Percentiles rank a stretch among this genome's conserved stretches.
Conservation (phyloP, 352 stramenopile genomes). For the Globisporangium paroecandrum region DNA sequence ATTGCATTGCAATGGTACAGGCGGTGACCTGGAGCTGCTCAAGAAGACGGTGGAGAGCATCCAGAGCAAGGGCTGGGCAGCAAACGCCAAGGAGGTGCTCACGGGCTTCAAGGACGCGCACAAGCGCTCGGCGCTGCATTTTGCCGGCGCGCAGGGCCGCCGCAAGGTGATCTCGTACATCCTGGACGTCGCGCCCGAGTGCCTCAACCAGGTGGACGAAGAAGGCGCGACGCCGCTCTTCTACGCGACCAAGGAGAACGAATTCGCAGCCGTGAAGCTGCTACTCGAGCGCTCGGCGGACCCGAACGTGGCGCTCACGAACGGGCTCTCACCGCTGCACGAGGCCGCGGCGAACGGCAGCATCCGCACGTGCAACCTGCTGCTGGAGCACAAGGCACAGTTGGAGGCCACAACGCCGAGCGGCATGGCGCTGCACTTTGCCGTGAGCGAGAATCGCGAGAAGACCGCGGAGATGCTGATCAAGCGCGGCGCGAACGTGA, state of each 20-base stretch:
- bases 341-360: conserved; percentile 69
- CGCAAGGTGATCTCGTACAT: conserved; percentile 76
- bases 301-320: conserved; percentile 48
- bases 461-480: conserved; percentile 72
- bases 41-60: conserved; percentile 61
- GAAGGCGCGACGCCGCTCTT: conserved; percentile 67
- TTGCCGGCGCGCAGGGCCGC: conserved; percentile 70
- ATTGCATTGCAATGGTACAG: conserved; percentile 24
- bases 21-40: conserved; percentile 67
- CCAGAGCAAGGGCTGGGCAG: conserved; percentile 55
- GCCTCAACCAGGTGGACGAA: conserved; percentile 62
- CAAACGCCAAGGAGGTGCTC: conserved; percentile 49
- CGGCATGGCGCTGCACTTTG: conserved; percentile 75
- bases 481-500: conserved; percentile 51
- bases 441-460: conserved; percentile 76
- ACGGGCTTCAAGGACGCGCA: conserved; percentile 80
- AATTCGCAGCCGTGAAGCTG: conserved; percentile 64
- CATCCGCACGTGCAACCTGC: conserved; percentile 51
- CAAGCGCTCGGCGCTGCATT: conserved; percentile 78
- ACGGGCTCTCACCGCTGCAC: conserved; percentile 62
- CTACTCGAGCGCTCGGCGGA: conserved; percentile 59
- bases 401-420: conserved; percentile 64
- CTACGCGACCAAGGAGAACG: conserved; percentile 73
- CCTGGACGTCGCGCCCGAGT: conserved; percentile 49
- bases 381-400: conserved; percentile 50